Conservation (phyloP, 2,329 filamentous ascomycete genomes). For the Rhynchosporium secalis region DNA sequence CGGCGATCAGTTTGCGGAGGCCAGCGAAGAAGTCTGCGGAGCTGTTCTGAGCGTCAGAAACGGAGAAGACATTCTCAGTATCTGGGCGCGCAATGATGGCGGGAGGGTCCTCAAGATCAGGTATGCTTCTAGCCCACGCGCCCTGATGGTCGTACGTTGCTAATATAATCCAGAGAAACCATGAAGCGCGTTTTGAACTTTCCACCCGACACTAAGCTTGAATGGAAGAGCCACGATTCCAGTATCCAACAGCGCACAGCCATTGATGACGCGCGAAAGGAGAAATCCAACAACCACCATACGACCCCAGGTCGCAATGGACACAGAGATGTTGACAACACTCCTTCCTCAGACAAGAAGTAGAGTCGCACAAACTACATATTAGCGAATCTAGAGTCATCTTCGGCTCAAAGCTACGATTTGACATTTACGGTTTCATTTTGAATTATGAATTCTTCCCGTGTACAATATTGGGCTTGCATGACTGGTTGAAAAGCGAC, state of each 20-base stretch:
- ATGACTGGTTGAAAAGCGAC: conserved; percentile 36
- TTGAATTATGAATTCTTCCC: conserved; percentile 22
- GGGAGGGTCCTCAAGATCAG: conserved; percentile 95
- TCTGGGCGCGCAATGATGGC: conserved; percentile 94
- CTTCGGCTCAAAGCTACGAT: conserved; percentile 22
- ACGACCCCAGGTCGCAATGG: conserved; percentile 31
- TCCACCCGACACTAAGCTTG: conserved; percentile 83
- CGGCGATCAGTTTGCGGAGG: conserved; percentile 91
- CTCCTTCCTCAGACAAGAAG: conserved; percentile 33
- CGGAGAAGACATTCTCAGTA: conserved; percentile 94
- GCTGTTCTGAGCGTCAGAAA: conserved; percentile 92
- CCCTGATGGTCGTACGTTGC: not conserved
- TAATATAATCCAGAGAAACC: conserved; percentile 67
- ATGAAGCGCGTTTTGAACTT: conserved; percentile 89
- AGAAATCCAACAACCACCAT: conserved; percentile 59
- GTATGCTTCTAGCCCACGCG: conserved; percentile 50
- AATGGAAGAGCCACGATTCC: conserved; percentile 95
- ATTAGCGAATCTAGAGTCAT: conserved; percentile 20
- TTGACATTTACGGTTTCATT: conserved; percentile 24
- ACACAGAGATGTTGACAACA: conserved; percentile 31
- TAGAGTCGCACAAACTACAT: conserved; percentile 26
- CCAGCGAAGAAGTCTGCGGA: conserved; percentile 90
- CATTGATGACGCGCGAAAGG: conserved; percentile 87
- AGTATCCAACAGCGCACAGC: conserved; percentile 90
- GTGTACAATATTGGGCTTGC: conserved; percentile 40